These are phyloP conservation scores for Kokia cookei DNA, from an alignment of 441 rosid genomes.

Conservation along the genomic window DNA sequence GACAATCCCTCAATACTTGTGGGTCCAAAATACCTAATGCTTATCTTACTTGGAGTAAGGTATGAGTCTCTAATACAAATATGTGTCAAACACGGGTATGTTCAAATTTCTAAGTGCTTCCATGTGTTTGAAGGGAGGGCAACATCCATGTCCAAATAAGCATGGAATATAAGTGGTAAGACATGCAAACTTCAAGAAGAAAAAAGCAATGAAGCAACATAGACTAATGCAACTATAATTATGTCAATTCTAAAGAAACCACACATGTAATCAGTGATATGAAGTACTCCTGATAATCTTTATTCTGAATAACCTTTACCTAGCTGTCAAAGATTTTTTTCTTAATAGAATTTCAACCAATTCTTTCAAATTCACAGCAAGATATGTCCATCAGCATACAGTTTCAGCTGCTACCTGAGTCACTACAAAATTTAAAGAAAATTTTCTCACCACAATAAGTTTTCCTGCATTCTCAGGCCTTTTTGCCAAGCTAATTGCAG, in stretches of 20 bases:
- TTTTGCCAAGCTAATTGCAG: slow-evolving; percentile 70
- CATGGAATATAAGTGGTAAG: too few relatives aligned
- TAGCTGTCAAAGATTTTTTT: neutral
- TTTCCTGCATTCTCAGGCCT: slow-evolving; percentile 89
- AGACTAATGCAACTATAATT: neutral
- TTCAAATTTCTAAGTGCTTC: too few relatives aligned
- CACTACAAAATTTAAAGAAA: neutral
- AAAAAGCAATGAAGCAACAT: too few relatives aligned
- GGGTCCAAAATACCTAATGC: neutral
- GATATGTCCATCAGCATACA: neutral
- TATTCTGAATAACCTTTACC: neutral
- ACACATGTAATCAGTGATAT: neutral
- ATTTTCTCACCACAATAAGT: slow-evolving; percentile 60
- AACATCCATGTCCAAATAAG: too few relatives aligned
- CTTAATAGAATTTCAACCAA: neutral
- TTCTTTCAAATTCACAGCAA: neutral
- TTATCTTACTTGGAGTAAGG: too few relatives aligned
- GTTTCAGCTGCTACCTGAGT: neutral
- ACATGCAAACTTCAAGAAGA: too few relatives aligned
- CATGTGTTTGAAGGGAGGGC: too few relatives aligned
- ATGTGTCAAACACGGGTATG: too few relatives aligned
- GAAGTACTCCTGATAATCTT: neutral
- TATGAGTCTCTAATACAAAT: too few relatives aligned
- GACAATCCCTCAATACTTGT: neutral
- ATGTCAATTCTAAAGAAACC: neutral